Conservation (phyloP, 768 basidiomycete genomes). For the Rubroboletus satanas region DNA sequence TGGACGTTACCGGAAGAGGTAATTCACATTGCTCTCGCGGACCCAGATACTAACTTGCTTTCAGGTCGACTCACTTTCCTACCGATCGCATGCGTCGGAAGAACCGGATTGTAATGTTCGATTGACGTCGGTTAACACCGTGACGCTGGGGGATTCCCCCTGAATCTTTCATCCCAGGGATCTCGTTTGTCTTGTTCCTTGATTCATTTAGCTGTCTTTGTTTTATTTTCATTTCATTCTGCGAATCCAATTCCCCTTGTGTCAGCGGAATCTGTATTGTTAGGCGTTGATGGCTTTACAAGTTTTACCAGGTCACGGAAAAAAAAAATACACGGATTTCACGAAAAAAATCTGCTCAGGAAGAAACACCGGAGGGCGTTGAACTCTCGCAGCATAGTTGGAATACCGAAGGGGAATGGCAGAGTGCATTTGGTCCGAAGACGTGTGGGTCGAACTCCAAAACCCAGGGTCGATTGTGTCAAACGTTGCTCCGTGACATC, state of each 20-base stretch:
- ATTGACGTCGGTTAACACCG: background rate
- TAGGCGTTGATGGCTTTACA: background rate
- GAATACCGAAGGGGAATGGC: background rate
- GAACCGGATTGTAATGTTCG: background rate
- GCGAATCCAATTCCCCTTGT: background rate
- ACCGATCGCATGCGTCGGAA: slow-evolving; percentile 4
- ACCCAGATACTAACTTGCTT: background rate
- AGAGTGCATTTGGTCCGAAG: background rate
- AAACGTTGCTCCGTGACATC: background rate
- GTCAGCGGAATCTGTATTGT: background rate
- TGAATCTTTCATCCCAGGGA: too few relatives aligned
- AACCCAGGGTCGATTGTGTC: background rate
- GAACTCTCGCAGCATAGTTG: too few relatives aligned
- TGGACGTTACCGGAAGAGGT: slow-evolving; percentile 3
- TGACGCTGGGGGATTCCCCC: background rate
- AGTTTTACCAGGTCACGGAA: background rate
- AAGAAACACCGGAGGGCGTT: background rate
- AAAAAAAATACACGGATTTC: background rate
- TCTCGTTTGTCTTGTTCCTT: background rate
- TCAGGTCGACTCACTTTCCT: background rate
- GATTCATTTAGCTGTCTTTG: background rate
- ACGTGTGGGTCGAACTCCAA: background rate
- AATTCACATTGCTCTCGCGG: background rate
- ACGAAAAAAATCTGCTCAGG: too few relatives aligned
- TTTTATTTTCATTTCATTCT: background rate